Base-by-base conservation (phyloP, 345 rosid species). In the Lenwebbia sp. region DNA sequence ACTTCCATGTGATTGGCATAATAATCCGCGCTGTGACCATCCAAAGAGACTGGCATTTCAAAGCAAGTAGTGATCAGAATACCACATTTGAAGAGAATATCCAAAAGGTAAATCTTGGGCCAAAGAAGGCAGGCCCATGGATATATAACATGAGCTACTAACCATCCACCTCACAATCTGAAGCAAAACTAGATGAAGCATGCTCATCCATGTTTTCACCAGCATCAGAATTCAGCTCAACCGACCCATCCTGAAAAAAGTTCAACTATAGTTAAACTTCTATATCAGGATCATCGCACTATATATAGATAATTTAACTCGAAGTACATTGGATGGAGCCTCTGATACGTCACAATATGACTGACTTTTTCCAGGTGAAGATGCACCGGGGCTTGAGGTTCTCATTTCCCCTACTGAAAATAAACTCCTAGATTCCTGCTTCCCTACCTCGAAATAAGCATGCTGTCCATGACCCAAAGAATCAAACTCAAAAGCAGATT, bases 261-360 rank as follows among this genome's bases (percentile, higher is more conserved):
- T 83, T 44, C n/a, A 82, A 75, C 51, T 23, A 53, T 89, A 87
- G 51, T 81, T 78, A 4, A 41, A 86, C 81, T 55, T 70, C 60
- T 82, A 44, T 83, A 51, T 84, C 76, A 74, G 15, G 56, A 87
- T 60, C 65, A 62, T 87, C 84, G 86, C 57, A 85, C 50, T 37
- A 84, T n/a, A 54, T 62, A n/a, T 41, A 86, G 86, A 85, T 82
- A 37, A 82, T 75, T 84, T 60, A 88, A 85, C 33, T 37, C 83
- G 23, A 65, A 86, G 86, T 94, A 97, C 99, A 88, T 85, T 93
- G 87, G 91, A 92, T 37, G 89, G 90, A 88, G 94, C 90, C 84
- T 89, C 92, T 82, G 90, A 89, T 60, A 76, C 65, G 86, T 91
- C 65, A 84, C 85, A 60, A 83, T 88, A 78, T 85, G 88, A 91